Conservation (phyloP, 2,329 filamentous ascomycete genomes). For the Westerdykella sp. region DNA sequence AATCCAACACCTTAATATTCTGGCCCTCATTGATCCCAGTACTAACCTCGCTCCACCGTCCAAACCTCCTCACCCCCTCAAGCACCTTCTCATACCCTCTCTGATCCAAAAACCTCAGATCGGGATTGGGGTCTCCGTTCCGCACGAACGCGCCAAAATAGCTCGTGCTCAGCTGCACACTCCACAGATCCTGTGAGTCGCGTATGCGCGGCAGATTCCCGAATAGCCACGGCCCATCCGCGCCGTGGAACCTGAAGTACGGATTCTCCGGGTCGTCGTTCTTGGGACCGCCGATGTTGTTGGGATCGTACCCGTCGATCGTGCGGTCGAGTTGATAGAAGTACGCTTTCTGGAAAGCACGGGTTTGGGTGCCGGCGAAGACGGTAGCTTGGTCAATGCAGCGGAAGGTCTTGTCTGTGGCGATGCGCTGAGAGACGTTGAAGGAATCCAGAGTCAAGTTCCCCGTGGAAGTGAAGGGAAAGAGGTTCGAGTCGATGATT, state of each 20-base stretch:
- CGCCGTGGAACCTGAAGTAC: slow-evolving; percentile 54
- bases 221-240: slow-evolving; percentile 49
- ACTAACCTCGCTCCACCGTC: slow-evolving; percentile 28
- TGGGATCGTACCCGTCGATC: slow-evolving; percentile 50
- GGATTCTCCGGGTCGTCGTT: slow-evolving; percentile 47
- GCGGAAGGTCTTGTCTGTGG: slow-evolving; percentile 55
- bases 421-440: slow-evolving; percentile 50
- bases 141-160: slow-evolving; percentile 51
- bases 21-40: slow-evolving; percentile 25
- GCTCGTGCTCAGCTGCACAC: slow-evolving; percentile 40
- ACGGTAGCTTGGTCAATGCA: slow-evolving; percentile 56
- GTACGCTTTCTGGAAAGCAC: slow-evolving; percentile 47
- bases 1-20: slow-evolving; percentile 41
- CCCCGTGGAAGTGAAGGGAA: slow-evolving; percentile 45
- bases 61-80: slow-evolving; percentile 37
- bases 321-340: slow-evolving; percentile 57
- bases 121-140: slow-evolving; percentile 48
- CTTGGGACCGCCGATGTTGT: slow-evolving; percentile 45
- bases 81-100: slow-evolving; percentile 44
- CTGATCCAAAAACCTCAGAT: slow-evolving; percentile 39
- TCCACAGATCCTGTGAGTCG: slow-evolving; percentile 47
- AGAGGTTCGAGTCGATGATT: slow-evolving; percentile 41
- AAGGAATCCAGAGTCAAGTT: slow-evolving; percentile 52
- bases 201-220: slow-evolving; percentile 47
- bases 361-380: slow-evolving; percentile 43